Percentiles rank a stretch among this genome's conserved stretches.
Conservation (phyloP, 495 filamentous ascomycete genomes). For the Hypoxylon rickii region DNA sequence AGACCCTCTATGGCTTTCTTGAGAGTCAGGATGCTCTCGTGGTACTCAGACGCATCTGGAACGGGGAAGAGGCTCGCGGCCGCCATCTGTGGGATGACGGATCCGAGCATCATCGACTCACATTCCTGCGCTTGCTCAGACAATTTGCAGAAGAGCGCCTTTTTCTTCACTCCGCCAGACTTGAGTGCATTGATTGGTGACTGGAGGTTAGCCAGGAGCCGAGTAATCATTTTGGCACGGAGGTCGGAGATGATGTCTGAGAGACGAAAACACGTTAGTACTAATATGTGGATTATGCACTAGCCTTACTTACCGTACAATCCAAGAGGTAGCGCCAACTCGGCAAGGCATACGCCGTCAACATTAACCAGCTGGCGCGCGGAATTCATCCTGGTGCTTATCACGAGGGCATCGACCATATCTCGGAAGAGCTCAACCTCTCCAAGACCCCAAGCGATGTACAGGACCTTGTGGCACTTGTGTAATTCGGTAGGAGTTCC, state of each 20-base stretch:
- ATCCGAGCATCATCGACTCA: slow-evolving; percentile 29
- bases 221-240: too few species aligned
- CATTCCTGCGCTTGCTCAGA: slow-evolving; percentile 6
- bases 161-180: neutral
- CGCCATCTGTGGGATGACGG: slow-evolving; percentile 6
- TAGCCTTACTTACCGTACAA: slow-evolving; percentile 15
- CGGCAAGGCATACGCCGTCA: slow-evolving; percentile 2
- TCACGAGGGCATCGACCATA: slow-evolving; percentile 11
- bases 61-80: slow-evolving; percentile 14
- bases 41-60: slow-evolving; percentile 14
- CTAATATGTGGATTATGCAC: too few species aligned
- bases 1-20: slow-evolving; percentile 11
- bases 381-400: slow-evolving; percentile 11
- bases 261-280: too few species aligned
- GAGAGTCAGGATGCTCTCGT: slow-evolving; percentile 9
- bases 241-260: too few species aligned
- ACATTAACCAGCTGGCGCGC: slow-evolving; percentile 15
- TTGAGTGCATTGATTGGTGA: too few species aligned
- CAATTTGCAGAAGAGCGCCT: slow-evolving; percentile 11
- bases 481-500: neutral
- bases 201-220: too few species aligned
- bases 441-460: slow-evolving; percentile 19
- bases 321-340: slow-evolving; percentile 14
- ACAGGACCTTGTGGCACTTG: slow-evolving; percentile 15
- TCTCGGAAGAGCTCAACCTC: slow-evolving; percentile 20